Evolutionary conservation across 2,329 filamentous ascomycete species (phyloP), one percentile per base, ranked within the genome.

Genomic region (Helicocarpus griseus): DNA sequence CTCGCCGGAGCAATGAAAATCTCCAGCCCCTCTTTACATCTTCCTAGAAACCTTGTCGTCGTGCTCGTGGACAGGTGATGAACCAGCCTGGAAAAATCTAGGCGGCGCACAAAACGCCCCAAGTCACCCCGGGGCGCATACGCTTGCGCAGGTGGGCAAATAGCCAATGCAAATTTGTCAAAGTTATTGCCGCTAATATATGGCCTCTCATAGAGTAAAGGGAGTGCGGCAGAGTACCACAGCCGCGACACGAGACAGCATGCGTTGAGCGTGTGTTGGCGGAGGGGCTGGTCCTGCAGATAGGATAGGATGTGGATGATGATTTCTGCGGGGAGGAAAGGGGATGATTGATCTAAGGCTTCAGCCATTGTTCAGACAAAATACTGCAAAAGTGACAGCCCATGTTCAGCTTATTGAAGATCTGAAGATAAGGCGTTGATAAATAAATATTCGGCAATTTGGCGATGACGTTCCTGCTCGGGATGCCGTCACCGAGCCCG

Each of bases 11-110:
- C 79, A 44, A 76, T 62, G 60, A 83, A 82, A n/a, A 66, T 62
- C 54, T 76, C 69, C 17, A 84, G 61, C 1, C 68, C 73, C 5
- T 65, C 63, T 54, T 78, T 81, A 1, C 77, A 73, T 47, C 77
- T 69, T 22, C 76, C 72, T 2, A 83, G 66, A 6, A 83, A 63
- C 29, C 79, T 73, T 19, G 79, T 77, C 0, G 80, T 83, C 8
- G 74, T 64, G 47, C 77, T 78, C 57, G 78, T 80, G 51, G 71
- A 76, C 54, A 77, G 77, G 57, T 82, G 76, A 57, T 83, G 79
- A 2, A 82, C 78, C 14, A 84, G 73, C 38, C 63, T 57, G 9
- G 71, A 70, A 63, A 84, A 70, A 58, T 82, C 71, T 35, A 84
- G 67, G 9, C 65, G 61, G 33, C 72, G 73, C 13, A 84, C 75